Base-by-base conservation (phyloP, 2,329 filamentous ascomycete species). In the Cyphellophora attinorum region DNA sequence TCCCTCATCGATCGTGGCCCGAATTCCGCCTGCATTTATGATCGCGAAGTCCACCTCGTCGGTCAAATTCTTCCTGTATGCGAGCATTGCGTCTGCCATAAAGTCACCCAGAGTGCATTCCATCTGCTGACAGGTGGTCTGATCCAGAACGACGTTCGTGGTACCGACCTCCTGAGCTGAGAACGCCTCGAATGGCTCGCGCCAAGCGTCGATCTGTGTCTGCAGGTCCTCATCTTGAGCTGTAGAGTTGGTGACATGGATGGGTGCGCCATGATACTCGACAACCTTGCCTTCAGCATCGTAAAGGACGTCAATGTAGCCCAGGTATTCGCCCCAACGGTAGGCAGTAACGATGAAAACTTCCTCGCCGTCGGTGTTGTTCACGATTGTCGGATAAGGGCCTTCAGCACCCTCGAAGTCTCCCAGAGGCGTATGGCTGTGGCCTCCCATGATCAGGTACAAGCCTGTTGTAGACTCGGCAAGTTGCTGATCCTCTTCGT, bases 291-390 rank as follows among this genome's bases (percentile, higher is more conserved):
- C 34, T 13, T 30, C 17, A 16, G 25, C 10, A 18, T 36, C 34
- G 27, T 36, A 36, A 13, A 29, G 11, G 6, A 36, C 34, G 27
- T 36, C 34, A 28, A 36, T 36, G 27, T 31, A 36, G 34, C 34
- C 34, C 5, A 36, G 19, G 14, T 36, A 36, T 15, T 36, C 34
- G 13, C 34, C 34, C 34, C 34, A 36, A 4, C 34, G 34, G 18
- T 36, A 36, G 12, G 34, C 34, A n/a, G 34, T 36, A 4, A 36
- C 34, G 13, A 36, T 31, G 18, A 36, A 36, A 28, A 36, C 34
- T 19, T 36, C 34, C 16, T 31, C 34, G 27, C 27, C 34, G 11
- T 36, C 29, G n/a, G 16, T 5, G 27, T 31, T 36, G 25, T 36
- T 23, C 15, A 31, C 34, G n/a, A 36, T 36, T 16, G 34, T 36